Conservation (phyloP, 257 asterid species). For the Parsonsia alboflavescens region DNA sequence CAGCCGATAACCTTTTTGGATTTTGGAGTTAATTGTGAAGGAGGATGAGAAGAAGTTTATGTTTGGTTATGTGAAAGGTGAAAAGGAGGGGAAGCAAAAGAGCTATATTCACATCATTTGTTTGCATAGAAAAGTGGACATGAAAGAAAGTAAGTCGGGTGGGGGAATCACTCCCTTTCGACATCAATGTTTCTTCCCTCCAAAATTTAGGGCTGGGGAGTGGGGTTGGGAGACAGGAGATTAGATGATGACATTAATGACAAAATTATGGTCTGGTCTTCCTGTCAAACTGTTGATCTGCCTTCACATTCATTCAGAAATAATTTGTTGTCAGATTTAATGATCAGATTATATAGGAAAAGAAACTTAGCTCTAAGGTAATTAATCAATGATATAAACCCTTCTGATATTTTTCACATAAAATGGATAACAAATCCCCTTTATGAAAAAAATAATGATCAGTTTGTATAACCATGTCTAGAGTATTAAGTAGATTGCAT, state of each 20-base stretch:
- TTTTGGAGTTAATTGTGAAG: no score
- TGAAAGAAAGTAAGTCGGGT: not conserved
- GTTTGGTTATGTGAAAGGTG: not conserved
- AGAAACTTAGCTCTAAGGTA: not conserved
- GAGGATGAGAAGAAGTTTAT: no score
- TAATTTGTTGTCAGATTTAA: not conserved
- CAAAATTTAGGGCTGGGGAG: no score
- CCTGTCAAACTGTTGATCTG: not conserved
- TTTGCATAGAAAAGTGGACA: not conserved
- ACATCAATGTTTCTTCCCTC: not conserved
- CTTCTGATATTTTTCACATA: no score
- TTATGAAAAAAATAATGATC: not conserved
- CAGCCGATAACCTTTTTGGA: no score
- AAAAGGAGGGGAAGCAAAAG: not conserved
- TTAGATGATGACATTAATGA: not conserved
- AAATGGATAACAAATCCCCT: not conserved
- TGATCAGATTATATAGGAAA: not conserved
- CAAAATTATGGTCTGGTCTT: no score
- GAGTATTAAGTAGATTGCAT: not conserved
- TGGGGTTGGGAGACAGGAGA: not conserved
- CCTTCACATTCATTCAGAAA: not conserved
- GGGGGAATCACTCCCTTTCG: not conserved
- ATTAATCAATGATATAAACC: not conserved
- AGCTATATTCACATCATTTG: not conserved
- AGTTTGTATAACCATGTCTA: not conserved